Evolutionary conservation across 108 stramenopile species (phyloP).

Genomic region (Mayamaea pseudoterrestris): DNA sequence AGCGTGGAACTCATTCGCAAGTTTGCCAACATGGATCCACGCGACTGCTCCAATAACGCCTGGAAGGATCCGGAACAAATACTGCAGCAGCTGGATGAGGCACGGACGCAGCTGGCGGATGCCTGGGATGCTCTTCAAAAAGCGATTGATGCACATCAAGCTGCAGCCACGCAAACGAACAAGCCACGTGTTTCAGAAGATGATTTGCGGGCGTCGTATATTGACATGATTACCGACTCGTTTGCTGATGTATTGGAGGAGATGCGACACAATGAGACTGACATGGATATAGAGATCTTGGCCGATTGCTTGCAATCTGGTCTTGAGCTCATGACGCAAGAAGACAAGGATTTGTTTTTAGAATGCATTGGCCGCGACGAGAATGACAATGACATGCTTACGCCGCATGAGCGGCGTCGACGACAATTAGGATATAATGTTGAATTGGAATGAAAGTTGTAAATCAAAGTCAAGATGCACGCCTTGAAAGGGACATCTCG

Average conservation of each 20-base stretch:
- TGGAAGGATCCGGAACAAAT: slow-evolving; percentile 26
- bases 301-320: slow-evolving; percentile 44
- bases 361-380: slow-evolving; percentile 1
- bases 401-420: slow-evolving; percentile 15
- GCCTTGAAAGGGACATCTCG: too few species aligned
- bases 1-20: slow-evolving; percentile 1
- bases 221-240: slow-evolving; percentile 37
- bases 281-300: slow-evolving; percentile 24
- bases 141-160: not conserved
- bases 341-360: slow-evolving; percentile 6
- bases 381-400: not conserved
- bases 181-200: slow-evolving; percentile 3
- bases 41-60: slow-evolving; percentile 11
- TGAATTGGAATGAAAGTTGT: too few species aligned
- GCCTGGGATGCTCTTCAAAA: slow-evolving; percentile 9
- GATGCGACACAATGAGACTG: slow-evolving; percentile 8
- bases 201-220: slow-evolving; percentile 14
- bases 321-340: slow-evolving; percentile 19
- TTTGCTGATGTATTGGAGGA: slow-evolving; percentile 32
- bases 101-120: slow-evolving; percentile 8
- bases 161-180: not conserved
- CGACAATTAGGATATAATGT: slow-evolving; percentile 10
- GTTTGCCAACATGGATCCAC: slow-evolving; percentile 2
- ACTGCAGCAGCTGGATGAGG: slow-evolving; percentile 3
- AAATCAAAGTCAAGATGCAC: too few species aligned